phyloP scores from a whole-genome alignment of 805 yeast genomes.

The Zygotorulaspora chibaensis region DNA sequence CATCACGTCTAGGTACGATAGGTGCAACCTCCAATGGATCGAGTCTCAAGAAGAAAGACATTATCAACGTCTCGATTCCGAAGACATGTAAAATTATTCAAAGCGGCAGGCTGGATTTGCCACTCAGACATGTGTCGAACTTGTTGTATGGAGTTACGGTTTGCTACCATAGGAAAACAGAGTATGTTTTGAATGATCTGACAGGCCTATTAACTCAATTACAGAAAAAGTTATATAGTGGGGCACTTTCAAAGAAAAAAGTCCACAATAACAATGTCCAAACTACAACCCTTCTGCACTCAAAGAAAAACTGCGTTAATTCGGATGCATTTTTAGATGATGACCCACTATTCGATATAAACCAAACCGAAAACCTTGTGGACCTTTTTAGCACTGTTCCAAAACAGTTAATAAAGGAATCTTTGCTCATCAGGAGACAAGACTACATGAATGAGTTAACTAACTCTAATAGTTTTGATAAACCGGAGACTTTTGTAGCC shows the following conservation, averaged over 20 bases:
- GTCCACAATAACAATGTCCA: constrained; percentile 1
- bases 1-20: background rate
- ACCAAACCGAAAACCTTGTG: constrained; percentile 16
- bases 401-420: constrained; percentile 2
- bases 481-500: constrained; percentile 1
- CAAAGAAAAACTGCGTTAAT: background rate
- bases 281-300: constrained; percentile 7
- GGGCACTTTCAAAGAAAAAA: constrained; percentile 1
- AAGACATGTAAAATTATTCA: constrained; percentile 28
- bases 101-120: constrained; percentile 16
- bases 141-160: constrained; percentile 32
- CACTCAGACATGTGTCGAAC: constrained; percentile 30
- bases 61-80: constrained; percentile 32
- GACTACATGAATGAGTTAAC: constrained; percentile 26
- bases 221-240: constrained; percentile 14
- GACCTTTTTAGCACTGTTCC: constrained; percentile 5
- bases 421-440: constrained; percentile 18
- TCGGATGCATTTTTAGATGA: constrained; percentile 20
- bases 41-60: constrained; percentile 28
- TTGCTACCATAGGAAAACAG: constrained; percentile 32
- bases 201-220: constrained; percentile 21
- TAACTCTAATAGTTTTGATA: constrained; percentile 18
- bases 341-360: constrained; percentile 29
- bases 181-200: constrained; percentile 30
- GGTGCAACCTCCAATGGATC: constrained; percentile 4